These are phyloP conservation scores for Schizochytrium sp. DNA, from an alignment of 108 stramenopile species.

Conservation along the genomic window DNA sequence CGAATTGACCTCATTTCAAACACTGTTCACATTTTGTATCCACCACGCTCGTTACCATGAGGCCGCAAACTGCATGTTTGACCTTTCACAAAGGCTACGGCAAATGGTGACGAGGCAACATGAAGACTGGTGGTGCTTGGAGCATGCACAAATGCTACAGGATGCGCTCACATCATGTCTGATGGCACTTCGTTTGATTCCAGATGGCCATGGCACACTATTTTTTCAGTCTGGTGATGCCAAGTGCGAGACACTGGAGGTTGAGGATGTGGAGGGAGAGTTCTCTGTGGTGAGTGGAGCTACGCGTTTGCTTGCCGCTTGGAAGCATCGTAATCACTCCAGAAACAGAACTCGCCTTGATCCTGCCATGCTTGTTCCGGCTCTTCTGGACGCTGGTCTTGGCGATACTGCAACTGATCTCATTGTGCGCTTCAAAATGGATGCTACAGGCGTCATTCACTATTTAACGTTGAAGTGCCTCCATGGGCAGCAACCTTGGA, in stretches of 20 bases:
- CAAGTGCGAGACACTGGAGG: neutral
- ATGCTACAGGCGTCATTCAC: neutral
- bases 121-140: neutral
- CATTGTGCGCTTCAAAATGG: conserved; percentile 40
- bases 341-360: neutral
- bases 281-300: neutral
- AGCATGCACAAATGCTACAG: neutral
- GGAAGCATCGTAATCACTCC: neutral
- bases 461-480: conserved; percentile 23
- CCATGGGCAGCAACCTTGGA: neutral
- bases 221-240: neutral
- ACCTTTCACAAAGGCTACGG: neutral
- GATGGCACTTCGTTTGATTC: conserved; percentile 20
- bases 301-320: neutral
- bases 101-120: neutral
- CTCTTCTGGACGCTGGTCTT: conserved; percentile 1
- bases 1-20: neutral
- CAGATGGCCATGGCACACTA: neutral
- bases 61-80: conserved; percentile 50
- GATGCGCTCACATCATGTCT: conserved; percentile 1
- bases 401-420: conserved; percentile 2
- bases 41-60: conserved; percentile 32
- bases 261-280: neutral
- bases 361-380: neutral
- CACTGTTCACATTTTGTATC: conserved; percentile 29